phyloP scores from a whole-genome alignment of 1,139 yeast genomes.

The Geotrichum carabidarum region DNA sequence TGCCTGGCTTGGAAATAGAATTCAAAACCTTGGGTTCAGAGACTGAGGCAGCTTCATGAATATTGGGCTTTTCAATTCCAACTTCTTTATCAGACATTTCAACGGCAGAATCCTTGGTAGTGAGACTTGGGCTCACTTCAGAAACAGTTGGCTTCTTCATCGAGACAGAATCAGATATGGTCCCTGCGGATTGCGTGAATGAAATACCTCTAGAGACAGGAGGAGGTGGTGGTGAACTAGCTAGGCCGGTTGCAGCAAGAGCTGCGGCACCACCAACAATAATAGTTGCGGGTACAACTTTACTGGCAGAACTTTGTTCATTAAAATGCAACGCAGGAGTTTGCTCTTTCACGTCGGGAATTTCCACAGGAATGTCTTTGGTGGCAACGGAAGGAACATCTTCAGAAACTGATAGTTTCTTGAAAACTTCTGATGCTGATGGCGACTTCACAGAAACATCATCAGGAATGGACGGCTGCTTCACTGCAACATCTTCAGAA shows the following conservation, averaged over 20 bases:
- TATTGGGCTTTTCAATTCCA: too few relatives aligned
- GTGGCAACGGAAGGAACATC: not conserved
- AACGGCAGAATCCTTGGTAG: not conserved
- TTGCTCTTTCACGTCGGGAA: not conserved
- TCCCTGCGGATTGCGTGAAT: too few relatives aligned
- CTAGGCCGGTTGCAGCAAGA: not conserved
- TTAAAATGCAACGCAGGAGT: not conserved
- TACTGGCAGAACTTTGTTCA: not conserved
- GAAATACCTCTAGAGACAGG: not conserved
- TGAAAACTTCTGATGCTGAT: not conserved
- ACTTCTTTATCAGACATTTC: not conserved
- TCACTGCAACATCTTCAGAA: not conserved
- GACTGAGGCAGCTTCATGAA: too few relatives aligned
- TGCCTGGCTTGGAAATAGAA: too few relatives aligned
- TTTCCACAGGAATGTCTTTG: not conserved
- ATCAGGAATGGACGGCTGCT: not conserved
- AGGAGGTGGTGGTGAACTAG: not conserved
- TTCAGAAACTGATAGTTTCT: not conserved
- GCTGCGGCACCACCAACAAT: not conserved
- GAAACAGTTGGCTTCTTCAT: too few relatives aligned
- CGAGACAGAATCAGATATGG: too few relatives aligned
- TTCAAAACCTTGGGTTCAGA: too few relatives aligned
- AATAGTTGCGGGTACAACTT: not conserved
- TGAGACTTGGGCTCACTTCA: not conserved
- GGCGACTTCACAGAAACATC: constrained; percentile 20